Percentiles rank a stretch among this genome's conserved stretches.
phyloP scores from a whole-genome alignment of 139 green algal genomes.

The Trebouxia sp. region DNA sequence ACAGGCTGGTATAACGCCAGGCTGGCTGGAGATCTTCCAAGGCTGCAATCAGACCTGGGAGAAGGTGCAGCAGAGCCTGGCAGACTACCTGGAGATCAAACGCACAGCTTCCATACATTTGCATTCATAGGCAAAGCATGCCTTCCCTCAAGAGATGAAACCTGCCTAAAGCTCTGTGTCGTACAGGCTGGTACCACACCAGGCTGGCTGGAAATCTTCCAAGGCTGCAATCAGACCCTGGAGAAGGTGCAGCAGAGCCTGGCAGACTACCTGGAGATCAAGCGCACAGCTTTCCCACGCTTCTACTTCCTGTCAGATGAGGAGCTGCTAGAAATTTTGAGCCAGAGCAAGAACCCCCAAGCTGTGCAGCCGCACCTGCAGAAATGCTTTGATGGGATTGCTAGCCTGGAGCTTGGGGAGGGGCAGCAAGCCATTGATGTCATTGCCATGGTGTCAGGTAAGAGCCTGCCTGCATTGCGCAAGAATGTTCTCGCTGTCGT shows the following conservation, averaged over 20 bases:
- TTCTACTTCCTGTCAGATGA: constrained; percentile 89
- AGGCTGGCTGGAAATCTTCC: constrained; percentile 69
- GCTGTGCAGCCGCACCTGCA: constrained; percentile 88
- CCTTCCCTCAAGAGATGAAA: no score
- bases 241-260: constrained; percentile 88
- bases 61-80: constrained; percentile 84
- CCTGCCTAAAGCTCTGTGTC: no score
- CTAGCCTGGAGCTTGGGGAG: constrained; percentile 78
- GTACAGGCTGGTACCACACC: constrained; percentile 29
- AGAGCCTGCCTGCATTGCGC: no score
- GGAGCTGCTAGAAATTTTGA: constrained; percentile 84
- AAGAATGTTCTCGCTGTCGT: no score
- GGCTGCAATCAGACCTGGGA: constrained; percentile 81
- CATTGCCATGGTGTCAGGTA: constrained; percentile 65
- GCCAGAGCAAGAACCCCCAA: constrained; percentile 46
- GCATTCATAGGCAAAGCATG: no score
- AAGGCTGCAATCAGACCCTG: constrained; percentile 77
- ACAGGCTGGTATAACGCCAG: constrained; percentile 37
- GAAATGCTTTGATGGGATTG: constrained; percentile 91
- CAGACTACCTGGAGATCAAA: constrained; percentile 91
- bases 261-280: constrained; percentile 88
- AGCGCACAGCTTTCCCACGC: constrained; percentile 84
- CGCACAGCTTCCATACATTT: constrained; percentile 85
- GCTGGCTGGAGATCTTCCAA: constrained; percentile 68
- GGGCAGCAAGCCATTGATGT: constrained; percentile 79